A percentile compares a stretch with the other conserved stretches of the same genome.
Evolutionary conservation across 2,329 filamentous ascomycete species (phyloP).

Genomic region (Lachnellula arida): DNA sequence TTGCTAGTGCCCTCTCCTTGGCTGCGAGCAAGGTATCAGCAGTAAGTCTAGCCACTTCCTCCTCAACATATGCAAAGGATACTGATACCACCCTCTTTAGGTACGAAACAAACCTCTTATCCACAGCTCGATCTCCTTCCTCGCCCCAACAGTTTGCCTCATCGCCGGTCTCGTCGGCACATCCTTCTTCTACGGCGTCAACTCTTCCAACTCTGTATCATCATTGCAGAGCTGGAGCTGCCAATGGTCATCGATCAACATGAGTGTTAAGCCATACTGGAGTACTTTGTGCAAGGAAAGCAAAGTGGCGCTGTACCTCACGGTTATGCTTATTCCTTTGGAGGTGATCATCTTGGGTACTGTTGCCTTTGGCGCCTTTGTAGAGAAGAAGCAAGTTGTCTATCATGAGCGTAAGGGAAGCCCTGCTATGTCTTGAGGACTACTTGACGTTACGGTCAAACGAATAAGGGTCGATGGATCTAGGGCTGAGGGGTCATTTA

Average conservation of each 20-base stretch:
- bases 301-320: conserved; percentile 49
- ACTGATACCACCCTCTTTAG: conserved; percentile 28
- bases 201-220: conserved; percentile 47
- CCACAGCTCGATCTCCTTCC: conserved; percentile 26
- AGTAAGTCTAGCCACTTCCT: conserved; percentile 39
- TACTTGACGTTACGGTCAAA: neutral
- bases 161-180: conserved; percentile 48
- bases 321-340: conserved; percentile 52
- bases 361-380: conserved; percentile 41
- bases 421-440: conserved; percentile 26
- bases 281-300: conserved; percentile 52
- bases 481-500: neutral
- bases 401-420: conserved; percentile 29
- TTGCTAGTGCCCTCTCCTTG: conserved; percentile 46
- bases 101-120: conserved; percentile 34
- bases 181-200: conserved; percentile 53
- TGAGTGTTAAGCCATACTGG: conserved; percentile 51
- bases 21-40: conserved; percentile 43
- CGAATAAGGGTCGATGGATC: neutral
- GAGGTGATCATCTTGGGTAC: conserved; percentile 46
- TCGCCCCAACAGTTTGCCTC: conserved; percentile 40
- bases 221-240: conserved; percentile 60
- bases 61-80: neutral
- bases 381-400: conserved; percentile 38
- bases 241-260: conserved; percentile 51